phyloP scores from a whole-genome alignment of 2,329 filamentous ascomycete genomes.

The Fusarium kyushuense region DNA sequence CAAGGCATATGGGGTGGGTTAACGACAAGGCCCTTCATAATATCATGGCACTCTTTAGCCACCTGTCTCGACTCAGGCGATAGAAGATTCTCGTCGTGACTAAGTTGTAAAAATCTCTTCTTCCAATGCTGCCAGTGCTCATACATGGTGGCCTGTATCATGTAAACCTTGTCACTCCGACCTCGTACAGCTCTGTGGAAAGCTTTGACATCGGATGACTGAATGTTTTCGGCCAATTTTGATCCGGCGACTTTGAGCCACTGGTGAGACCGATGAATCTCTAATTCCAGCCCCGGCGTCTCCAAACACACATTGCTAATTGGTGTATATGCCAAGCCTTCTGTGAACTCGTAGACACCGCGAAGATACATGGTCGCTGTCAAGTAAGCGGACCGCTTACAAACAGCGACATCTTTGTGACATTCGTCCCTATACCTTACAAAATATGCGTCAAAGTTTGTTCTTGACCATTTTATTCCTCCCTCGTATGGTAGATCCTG shows the following conservation, averaged over 20 bases:
- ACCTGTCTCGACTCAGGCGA: not conserved
- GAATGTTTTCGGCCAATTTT: not conserved
- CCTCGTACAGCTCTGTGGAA: not conserved
- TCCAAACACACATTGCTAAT: too few species aligned
- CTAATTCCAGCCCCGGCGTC: too few species aligned
- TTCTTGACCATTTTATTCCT: too few species aligned
- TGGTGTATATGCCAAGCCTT: too few species aligned
- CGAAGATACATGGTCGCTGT: slow-evolving; percentile 10
- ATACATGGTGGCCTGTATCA: not conserved
- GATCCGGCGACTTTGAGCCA: slow-evolving; percentile 9
- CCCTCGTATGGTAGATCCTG: too few species aligned
- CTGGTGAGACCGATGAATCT: not conserved
- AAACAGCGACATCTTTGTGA: too few species aligned
- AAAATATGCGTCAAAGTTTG: too few species aligned
- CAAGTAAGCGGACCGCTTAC: too few species aligned
- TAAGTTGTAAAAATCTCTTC: not conserved
- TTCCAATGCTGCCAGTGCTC: slow-evolving; percentile 31
- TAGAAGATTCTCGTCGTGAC: not conserved
- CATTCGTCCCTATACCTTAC: too few species aligned
- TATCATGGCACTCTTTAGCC: slow-evolving; percentile 7
- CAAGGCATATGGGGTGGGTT: too few species aligned
- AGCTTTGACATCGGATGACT: not conserved
- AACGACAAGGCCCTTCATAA: slow-evolving; percentile 4
- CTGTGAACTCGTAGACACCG: too few species aligned
- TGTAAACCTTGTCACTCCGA: not conserved